These are phyloP conservation scores for Candida glucosophila DNA, from an alignment of 1,139 yeast genomes.

Conservation along the genomic window DNA sequence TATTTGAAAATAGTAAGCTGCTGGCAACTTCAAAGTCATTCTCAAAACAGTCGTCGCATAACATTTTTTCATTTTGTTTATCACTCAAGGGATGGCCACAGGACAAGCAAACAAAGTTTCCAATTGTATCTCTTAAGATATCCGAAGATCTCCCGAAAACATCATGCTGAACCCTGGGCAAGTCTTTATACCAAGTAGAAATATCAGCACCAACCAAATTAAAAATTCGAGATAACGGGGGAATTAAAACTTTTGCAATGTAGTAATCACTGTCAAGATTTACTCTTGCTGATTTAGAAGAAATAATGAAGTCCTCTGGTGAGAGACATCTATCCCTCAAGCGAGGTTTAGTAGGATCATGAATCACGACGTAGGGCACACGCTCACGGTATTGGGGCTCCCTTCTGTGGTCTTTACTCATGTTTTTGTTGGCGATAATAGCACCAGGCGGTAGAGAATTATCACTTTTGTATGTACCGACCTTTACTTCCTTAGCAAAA, in stretches of 20 bases:
- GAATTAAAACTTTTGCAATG: slow-evolving; percentile 72
- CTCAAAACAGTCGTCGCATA: too few relatives aligned
- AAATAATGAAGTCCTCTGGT: slow-evolving; percentile 59
- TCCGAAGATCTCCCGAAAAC: too few relatives aligned
- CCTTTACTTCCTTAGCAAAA: slow-evolving; percentile 81
- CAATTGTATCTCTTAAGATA: too few relatives aligned
- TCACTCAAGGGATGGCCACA: slow-evolving; percentile 2
- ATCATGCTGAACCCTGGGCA: too few relatives aligned
- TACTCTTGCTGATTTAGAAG: slow-evolving; percentile 24
- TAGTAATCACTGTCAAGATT: slow-evolving; percentile 76
- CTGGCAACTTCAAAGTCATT: too few relatives aligned
- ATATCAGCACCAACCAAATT: slow-evolving; percentile 78
- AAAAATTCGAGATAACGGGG: slow-evolving; percentile 82
- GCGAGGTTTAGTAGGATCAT: slow-evolving; percentile 57
- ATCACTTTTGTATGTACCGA: slow-evolving; percentile 74
- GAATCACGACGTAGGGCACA: slow-evolving; percentile 75
- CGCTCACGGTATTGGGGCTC: slow-evolving; percentile 88
- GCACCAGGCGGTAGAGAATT: slow-evolving; percentile 88
- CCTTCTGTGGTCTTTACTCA: slow-evolving; percentile 57
- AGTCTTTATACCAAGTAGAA: slow-evolving; percentile 65
- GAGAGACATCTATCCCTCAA: slow-evolving; percentile 72
- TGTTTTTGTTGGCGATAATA: slow-evolving; percentile 53
- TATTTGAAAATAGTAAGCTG: too few relatives aligned
- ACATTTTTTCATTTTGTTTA: too few relatives aligned
- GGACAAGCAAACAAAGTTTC: too few relatives aligned